A percentile compares a stretch with the other conserved stretches of the same genome.
Evolutionary conservation across 306 rosid species (phyloP).

Genomic region (Quercus ilex): DNA sequence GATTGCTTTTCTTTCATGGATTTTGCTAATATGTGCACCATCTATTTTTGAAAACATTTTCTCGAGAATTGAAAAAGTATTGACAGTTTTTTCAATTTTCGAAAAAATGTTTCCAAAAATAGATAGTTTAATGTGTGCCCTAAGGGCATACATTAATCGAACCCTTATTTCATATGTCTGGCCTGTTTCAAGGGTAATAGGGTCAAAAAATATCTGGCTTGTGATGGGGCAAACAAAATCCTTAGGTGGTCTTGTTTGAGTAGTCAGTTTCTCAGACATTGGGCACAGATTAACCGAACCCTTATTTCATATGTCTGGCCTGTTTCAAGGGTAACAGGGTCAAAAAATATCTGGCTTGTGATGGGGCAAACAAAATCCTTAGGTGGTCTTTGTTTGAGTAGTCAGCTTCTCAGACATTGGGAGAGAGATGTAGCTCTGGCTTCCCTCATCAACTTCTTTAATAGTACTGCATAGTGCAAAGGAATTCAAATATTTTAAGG

Average conservation of each 20-base stretch:
- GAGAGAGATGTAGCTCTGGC: conserved; percentile 42
- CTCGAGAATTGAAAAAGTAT: too few relatives aligned
- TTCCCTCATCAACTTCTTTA: conserved; percentile 59
- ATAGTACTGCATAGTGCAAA: conserved; percentile 51
- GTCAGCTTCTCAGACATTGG: conserved; percentile 47
- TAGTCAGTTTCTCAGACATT: conserved; percentile 42
- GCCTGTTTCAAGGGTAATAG: too few relatives aligned
- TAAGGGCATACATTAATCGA: too few relatives aligned
- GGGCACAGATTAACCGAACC: too few relatives aligned
- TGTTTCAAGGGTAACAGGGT: conserved; percentile 96
- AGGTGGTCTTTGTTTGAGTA: conserved; percentile 58
- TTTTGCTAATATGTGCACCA: too few relatives aligned
- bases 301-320: conserved; percentile 96
- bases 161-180: too few relatives aligned
- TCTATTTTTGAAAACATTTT: too few relatives aligned
- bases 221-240: too few relatives aligned
- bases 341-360: conserved; percentile 78
- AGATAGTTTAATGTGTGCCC: too few relatives aligned
- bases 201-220: too few relatives aligned
- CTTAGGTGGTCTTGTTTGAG: neutral
- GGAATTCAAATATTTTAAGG: conserved; percentile 7
- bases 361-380: conserved; percentile 92
- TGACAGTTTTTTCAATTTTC: too few relatives aligned
- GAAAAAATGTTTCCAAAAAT: too few relatives aligned
- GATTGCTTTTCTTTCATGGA: conserved; percentile 75